Base-by-base conservation (phyloP, 1,284 basidiomycete species). In the Pseudozyma hubeiensis region DNA sequence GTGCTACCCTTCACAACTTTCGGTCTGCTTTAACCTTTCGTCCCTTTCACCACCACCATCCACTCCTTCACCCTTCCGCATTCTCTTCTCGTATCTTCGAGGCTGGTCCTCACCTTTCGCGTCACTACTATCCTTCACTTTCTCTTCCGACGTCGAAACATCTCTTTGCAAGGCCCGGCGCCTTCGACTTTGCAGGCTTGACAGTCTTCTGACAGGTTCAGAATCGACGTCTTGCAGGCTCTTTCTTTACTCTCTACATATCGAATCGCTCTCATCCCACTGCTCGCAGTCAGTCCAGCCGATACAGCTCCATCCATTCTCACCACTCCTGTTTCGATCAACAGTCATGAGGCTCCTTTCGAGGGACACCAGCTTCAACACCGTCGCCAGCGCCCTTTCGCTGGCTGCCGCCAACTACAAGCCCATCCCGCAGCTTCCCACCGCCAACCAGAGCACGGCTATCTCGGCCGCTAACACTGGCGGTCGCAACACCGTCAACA, bases 371-470 rank as follows among this genome's bases (percentile, higher is more conserved):
- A 57, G 60, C 59, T 39, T 80, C 30, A 70, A 56, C 44, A 49
- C 74, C 7, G 49, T 84, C 34, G 82, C 81, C 31, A 69, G 60
- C 33, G 64, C 73, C 30, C 78, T 84, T 2, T 82, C 80, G 31
- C 68, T 84, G 24, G 78, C 73, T n/a, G 55, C 75, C 9, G 82
- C 82, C 48, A 82, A 83, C 65, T 84, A 84, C 75, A 84, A 84
- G 70, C 82, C 82, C 16, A 74, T 80, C 19, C 82, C 82, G 5
- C 77, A 79, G 55, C 53, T 79, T 2, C 67, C 77, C 1, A 57
- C 51, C 5, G 51, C 67, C 39, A 68, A 64, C 39, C 54, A 72
- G 37, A 55, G 44, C 33, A 35, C 41, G 6, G 53, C 47, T 8
- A 50, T 57, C n/a, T 16, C 61, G 4, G 17, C 43, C 8, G 24